Base-by-base conservation (phyloP, 2,329 filamentous ascomycete genomes). In the Penicillium expansum region DNA sequence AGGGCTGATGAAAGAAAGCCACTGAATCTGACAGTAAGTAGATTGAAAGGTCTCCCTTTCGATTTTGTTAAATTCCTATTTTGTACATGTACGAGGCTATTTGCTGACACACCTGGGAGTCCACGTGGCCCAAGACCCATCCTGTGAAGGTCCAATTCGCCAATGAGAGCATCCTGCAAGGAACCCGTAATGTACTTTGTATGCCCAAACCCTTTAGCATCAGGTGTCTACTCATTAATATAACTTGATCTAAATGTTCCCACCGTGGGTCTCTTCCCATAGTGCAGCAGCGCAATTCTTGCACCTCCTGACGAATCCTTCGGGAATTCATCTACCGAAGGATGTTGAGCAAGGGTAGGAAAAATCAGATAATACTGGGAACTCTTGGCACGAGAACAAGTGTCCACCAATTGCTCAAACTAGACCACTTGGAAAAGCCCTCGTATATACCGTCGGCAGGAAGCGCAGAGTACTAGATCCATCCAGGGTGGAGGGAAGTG, bases 401-500 rank as follows among this genome's bases (percentile, higher is more conserved):
- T 58, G 50, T 58, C 55, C 50, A 52, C 47, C 53, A 30, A 14
- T 33, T 45, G 10, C 13, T 44, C 14, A 16, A 22, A 30, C 14
- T 18, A 56, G 13, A 35, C 55, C 52, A 55, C 24, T 52, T 29
- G 35, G 44, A 48, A 39, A 18, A 43, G n/a, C 6, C 37, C 52
- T 55, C n/a, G 45, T 33, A 27, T 48, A 27, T 59, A 18, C 42
- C 14, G 44, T 52, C 60, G 56, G 57, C 50, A 63, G 41, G 14
- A 58, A 58, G 61, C 55, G 52, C 51, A 58, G 42, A 39, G 52
- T 49, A 52, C 52, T 53, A 56, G 52, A 59, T 45, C 54, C 55
- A 52, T 53, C 41, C 52, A 49, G 52, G 30, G 63, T 63, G 64
- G 62, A 64, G 62, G 47, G 60, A 56, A 61, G 64, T 67, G 64